A percentile compares a stretch with the other conserved stretches of the same genome.
Evolutionary conservation across 176 grass and related monocot species (phyloP).

Genomic region (Triticum urartu): DNA sequence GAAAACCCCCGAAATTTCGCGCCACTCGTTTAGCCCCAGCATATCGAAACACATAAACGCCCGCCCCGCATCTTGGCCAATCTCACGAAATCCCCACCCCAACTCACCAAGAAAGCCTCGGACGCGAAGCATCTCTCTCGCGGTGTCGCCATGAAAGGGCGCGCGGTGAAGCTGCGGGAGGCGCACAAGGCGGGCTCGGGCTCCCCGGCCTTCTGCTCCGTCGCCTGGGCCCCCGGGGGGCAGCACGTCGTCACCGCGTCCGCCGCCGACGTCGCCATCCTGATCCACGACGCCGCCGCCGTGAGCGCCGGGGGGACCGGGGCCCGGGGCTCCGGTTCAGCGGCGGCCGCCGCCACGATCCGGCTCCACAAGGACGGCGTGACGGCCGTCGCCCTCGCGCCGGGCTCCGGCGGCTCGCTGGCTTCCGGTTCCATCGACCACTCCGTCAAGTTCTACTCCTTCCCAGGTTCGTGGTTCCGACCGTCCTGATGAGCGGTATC

Average conservation of each 20-base stretch:
- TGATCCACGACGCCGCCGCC: slow-evolving; percentile 65
- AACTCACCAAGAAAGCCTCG: neutral
- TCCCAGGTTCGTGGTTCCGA: slow-evolving; percentile 63
- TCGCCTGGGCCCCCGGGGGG: slow-evolving; percentile 57
- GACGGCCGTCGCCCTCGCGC: slow-evolving; percentile 73
- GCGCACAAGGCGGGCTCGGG: slow-evolving; percentile 59
- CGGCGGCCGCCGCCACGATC: slow-evolving; percentile 30
- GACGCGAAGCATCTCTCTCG: neutral
- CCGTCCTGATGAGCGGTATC: neutral
- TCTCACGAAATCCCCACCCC: neutral
- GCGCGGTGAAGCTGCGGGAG: slow-evolving; percentile 79
- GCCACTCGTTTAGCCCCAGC: neutral
- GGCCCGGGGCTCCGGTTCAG: slow-evolving; percentile 9
- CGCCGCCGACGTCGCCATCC: slow-evolving; percentile 50
- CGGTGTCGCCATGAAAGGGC: slow-evolving; percentile 55
- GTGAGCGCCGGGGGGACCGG: slow-evolving; percentile 11
- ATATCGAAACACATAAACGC: neutral
- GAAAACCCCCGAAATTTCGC: slow-evolving; percentile 15
- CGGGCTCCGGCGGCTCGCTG: slow-evolving; percentile 44
- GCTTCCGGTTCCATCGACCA: slow-evolving; percentile 85
- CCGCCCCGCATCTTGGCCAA: neutral
- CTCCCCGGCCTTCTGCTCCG: slow-evolving; percentile 59
- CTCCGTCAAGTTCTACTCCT: slow-evolving; percentile 85
- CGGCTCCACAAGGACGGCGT: slow-evolving; percentile 84
- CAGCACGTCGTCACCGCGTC: slow-evolving; percentile 66